phyloP scores from a whole-genome alignment of 2,329 filamentous ascomycete species.

The Alternaria gaisen region DNA sequence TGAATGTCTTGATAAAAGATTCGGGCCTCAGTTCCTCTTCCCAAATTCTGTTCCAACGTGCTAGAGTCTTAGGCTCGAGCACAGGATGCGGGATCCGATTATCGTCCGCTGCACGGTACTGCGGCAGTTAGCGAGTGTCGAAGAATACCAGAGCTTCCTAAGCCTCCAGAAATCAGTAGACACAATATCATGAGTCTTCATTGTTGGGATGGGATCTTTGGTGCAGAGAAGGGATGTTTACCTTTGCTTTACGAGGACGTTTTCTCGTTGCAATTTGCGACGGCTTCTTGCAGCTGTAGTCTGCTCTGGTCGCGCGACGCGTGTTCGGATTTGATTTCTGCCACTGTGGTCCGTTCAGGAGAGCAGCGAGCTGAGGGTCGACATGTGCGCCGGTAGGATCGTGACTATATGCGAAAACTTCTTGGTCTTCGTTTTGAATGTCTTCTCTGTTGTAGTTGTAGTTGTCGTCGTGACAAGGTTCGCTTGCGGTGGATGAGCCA shows the following conservation, averaged over 20 bases:
- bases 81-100: neutral
- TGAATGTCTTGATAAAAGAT: slow-evolving; percentile 21
- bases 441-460: slow-evolving; percentile 14
- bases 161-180: neutral
- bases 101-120: slow-evolving; percentile 4
- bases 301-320: slow-evolving; percentile 11
- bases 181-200: neutral
- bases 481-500: slow-evolving; percentile 15
- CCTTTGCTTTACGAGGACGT: neutral
- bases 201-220: too few relatives aligned
- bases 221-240: neutral
- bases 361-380: neutral
- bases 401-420: neutral
- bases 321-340: slow-evolving; percentile 8
- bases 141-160: slow-evolving; percentile 1
- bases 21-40: slow-evolving; percentile 11
- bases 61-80: neutral
- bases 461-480: slow-evolving; percentile 12
- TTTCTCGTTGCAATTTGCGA: neutral
- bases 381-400: neutral
- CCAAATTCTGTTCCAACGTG: slow-evolving; percentile 11
- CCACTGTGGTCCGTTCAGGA: slow-evolving; percentile 13
- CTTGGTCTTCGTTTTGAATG: slow-evolving; percentile 9
- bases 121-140: slow-evolving; percentile 7
- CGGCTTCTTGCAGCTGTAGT: slow-evolving; percentile 14